Evolutionary conservation across 768 basidiomycete genomes (phyloP).

Genomic region (Serendipita sp.): DNA sequence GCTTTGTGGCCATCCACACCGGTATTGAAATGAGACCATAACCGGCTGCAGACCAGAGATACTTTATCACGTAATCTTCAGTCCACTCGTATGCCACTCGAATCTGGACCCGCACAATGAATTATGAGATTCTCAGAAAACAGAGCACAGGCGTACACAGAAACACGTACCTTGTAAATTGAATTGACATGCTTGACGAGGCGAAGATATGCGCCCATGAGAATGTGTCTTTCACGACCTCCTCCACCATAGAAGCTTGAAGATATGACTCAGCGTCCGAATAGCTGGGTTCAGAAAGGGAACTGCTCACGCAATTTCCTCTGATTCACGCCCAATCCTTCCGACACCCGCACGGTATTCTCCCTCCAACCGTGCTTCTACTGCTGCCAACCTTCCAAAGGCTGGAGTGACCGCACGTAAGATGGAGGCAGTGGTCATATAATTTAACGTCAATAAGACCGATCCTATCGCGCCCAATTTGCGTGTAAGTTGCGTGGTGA

Average conservation of each 20-base stretch:
- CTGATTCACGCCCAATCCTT: conserved; percentile 72
- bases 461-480: conserved; percentile 81
- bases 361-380: conserved; percentile 76
- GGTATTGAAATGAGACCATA: conserved; percentile 88
- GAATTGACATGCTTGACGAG: conserved; percentile 82
- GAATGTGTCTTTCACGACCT: conserved; percentile 61
- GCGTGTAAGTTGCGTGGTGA: conserved; percentile 78
- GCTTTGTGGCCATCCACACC: conserved; percentile 51
- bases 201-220: conserved; percentile 58
- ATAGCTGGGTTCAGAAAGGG: neutral
- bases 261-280: neutral
- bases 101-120: conserved; percentile 33
- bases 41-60: conserved; percentile 85
- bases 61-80: conserved; percentile 94
- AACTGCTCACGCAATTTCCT: conserved; percentile 71
- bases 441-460: conserved; percentile 61
- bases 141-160: neutral
- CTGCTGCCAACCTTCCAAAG: conserved; percentile 77
- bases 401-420: conserved; percentile 78
- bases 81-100: conserved; percentile 91
- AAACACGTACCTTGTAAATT: conserved; percentile 67
- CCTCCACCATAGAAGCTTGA: conserved; percentile 86
- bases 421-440: conserved; percentile 73
- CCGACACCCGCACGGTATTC: conserved; percentile 83
- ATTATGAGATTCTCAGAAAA: neutral